Conservation (phyloP, 2,329 filamentous ascomycete genomes). For the Xylaria sp. region DNA sequence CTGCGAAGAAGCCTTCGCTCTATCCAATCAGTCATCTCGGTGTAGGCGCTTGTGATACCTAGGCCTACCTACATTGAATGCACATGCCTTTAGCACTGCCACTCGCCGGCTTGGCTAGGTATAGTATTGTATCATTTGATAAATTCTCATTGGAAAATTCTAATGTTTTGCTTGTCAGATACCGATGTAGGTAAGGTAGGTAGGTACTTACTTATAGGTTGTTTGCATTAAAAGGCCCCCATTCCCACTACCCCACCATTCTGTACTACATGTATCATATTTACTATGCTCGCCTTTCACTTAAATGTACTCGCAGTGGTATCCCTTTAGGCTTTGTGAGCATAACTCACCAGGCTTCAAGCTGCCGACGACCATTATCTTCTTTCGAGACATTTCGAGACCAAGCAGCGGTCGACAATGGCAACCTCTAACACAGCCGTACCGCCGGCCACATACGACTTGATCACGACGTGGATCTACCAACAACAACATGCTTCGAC, state of each 20-base stretch:
- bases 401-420: constrained; percentile 16
- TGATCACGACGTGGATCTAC: constrained; percentile 44
- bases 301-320: background rate
- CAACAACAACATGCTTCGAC: constrained; percentile 54
- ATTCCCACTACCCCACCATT: constrained; percentile 21
- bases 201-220: too few relatives aligned
- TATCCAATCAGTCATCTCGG: too few relatives aligned
- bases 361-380: background rate
- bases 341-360: background rate
- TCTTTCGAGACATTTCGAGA: background rate
- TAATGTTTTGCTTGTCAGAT: too few relatives aligned
- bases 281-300: background rate
- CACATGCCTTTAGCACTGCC: too few relatives aligned
- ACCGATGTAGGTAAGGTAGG: too few relatives aligned
- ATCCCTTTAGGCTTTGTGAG: background rate
- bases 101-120: too few relatives aligned
- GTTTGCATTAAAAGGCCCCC: background rate
- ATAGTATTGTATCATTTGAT: too few relatives aligned
- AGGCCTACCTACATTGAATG: too few relatives aligned
- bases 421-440: constrained; percentile 18
- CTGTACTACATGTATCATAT: background rate
- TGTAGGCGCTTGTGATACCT: too few relatives aligned
- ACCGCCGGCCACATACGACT: constrained; percentile 39
- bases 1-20: too few relatives aligned
- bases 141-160: too few relatives aligned